Base-by-base conservation (phyloP, 345 rosid genomes). In the Nephelium lappaceum region DNA sequence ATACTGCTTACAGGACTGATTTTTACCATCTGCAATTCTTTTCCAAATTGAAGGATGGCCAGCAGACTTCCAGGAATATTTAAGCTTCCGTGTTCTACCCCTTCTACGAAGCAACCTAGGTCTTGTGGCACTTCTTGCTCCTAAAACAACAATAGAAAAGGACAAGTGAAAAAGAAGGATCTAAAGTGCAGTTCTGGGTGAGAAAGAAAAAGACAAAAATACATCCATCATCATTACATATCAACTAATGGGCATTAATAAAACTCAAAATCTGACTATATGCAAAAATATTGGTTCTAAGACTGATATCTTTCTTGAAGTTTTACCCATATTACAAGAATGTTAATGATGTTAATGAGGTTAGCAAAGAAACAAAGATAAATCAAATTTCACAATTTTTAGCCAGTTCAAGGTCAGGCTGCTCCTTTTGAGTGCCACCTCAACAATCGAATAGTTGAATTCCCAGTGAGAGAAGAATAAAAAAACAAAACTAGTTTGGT, bases 41-140 rank as follows among this genome's bases (percentile, higher is more conserved):
- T 86, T 93, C 87, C 98, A 85, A 38, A 89, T 84, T 67, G 92
- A 84, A 15, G 99, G 97, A 80, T 88, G 94, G 74, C 94, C 92
- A 66, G 91, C 90, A 79, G 91, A 86, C 71, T 91, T 93, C 93
- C 90, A 89, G 45, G 99, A 96, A 90, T 96, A 94, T 83, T 94
- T 96, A 47, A 93, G 92, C 84, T 93, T 96, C 81, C 97, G 88
- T 3, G 90, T 81, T 87, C 83, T 91, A 75, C 98, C 98, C 80
- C 86, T 87, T 82, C 87, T 89, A 67, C 95, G 88, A 72, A 87
- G 70, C n/a, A 90, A 62, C 67, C 88, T 85, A 16, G 86, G 73
- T 81, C 88, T 88, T 81, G 84, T 36, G 88, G 89, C 77, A 88
- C 82, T 80, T 92, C 97, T 78, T 83, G 97, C 85, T 93, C 98